Evolutionary conservation across 2,329 filamentous ascomycete genomes (phyloP).

Genomic region (Simplicillium aogashimaense): DNA sequence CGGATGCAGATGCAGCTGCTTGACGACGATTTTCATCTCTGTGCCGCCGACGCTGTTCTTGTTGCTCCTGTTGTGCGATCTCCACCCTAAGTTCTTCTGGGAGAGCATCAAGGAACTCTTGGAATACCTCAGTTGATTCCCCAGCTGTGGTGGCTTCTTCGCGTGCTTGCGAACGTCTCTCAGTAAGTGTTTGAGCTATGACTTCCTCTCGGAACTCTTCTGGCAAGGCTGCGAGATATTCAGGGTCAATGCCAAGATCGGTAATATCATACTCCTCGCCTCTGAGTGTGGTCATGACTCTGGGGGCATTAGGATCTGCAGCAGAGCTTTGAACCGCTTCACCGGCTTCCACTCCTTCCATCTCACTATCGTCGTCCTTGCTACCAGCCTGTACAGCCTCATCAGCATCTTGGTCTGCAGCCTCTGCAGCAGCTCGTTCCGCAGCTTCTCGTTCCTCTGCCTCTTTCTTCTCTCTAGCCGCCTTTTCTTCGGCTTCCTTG

Average conservation of each 20-base stretch:
- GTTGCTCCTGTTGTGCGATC: constrained; percentile 80
- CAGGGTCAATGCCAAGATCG: constrained; percentile 83
- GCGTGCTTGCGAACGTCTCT: constrained; percentile 68
- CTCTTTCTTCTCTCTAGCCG: constrained; percentile 48
- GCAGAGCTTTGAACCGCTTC: constrained; percentile 20
- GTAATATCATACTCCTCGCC: constrained; percentile 90
- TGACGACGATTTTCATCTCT: constrained; percentile 71
- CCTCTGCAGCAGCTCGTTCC: constrained; percentile 48
- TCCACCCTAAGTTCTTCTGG: constrained; percentile 85
- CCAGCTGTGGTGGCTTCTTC: constrained; percentile 57
- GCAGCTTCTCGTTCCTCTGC: constrained; percentile 57
- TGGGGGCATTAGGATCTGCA: constrained; percentile 24
- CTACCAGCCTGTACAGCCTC: constrained; percentile 8
- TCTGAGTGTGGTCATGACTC: constrained; percentile 74
- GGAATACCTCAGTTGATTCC: constrained; percentile 74
- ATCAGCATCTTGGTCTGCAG: constrained; percentile 7
- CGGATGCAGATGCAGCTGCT: constrained; percentile 37
- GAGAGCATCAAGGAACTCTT: constrained; percentile 87
- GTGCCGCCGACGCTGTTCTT: constrained; percentile 79
- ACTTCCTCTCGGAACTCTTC: constrained; percentile 96
- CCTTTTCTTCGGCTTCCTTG: constrained; percentile 35
- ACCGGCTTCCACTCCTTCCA: constrained; percentile 67
- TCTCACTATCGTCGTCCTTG: constrained; percentile 28
- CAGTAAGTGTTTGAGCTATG: constrained; percentile 79
- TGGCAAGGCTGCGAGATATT: constrained; percentile 93